Conservation (phyloP, 2,329 filamentous ascomycete genomes). For the Fusarium praegraminearum region DNA sequence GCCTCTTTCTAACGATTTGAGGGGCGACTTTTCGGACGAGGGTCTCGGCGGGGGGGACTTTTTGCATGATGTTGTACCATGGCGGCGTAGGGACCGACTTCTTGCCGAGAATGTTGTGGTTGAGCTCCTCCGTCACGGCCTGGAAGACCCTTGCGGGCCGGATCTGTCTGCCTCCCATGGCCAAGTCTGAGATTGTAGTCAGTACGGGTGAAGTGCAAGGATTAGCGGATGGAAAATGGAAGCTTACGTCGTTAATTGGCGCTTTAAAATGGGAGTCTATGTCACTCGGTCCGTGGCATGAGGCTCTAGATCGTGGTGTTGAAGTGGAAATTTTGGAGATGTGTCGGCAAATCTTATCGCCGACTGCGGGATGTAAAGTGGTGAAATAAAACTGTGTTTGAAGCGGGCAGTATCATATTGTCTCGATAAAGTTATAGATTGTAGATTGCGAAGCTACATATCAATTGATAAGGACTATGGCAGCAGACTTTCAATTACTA, state of each 20-base stretch:
- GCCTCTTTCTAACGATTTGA: slow-evolving; percentile 55
- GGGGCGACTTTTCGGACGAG: slow-evolving; percentile 65
- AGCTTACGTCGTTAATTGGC: slow-evolving; percentile 41
- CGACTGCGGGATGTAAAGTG: slow-evolving; percentile 36
- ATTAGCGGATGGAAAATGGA: not conserved
- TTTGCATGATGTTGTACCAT: slow-evolving; percentile 65
- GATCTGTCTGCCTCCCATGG: slow-evolving; percentile 60
- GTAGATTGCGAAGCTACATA: not conserved
- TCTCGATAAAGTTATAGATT: too few species aligned
- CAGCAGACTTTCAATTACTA: not conserved
- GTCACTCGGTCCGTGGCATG: slow-evolving; percentile 23
- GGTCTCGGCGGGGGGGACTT: slow-evolving; percentile 69
- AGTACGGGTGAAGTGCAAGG: not conserved
- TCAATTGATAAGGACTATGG: not conserved
- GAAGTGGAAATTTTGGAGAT: slow-evolving; percentile 50
- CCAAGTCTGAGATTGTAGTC: slow-evolving; percentile 25
- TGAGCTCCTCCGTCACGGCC: slow-evolving; percentile 59
- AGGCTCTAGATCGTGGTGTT: slow-evolving; percentile 33
- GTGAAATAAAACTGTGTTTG: not conserved
- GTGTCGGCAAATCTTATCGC: slow-evolving; percentile 50
- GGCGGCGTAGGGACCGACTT: slow-evolving; percentile 54
- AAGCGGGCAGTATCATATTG: not conserved
- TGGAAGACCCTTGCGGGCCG: slow-evolving; percentile 62
- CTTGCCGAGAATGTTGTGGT: slow-evolving; percentile 55
- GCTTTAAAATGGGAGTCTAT: slow-evolving; percentile 30